phyloP scores from a whole-genome alignment of 192 early-diverging fungal species.

The Coemansia biformis region DNA sequence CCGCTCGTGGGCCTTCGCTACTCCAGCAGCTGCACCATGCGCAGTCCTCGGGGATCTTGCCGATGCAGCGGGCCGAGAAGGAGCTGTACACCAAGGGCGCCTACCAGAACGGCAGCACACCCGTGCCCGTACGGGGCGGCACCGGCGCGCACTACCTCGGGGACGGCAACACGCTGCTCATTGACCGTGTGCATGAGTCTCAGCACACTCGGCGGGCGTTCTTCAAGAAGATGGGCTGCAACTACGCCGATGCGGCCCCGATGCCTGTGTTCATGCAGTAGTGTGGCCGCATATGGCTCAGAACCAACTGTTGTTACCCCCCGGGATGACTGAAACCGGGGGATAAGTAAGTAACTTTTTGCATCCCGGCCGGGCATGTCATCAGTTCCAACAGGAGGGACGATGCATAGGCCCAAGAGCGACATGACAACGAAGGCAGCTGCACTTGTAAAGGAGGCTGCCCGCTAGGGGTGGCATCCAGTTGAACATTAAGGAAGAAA shows the following conservation, averaged over 20 bases:
- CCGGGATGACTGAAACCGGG: too few relatives aligned
- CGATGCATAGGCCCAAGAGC: too few relatives aligned
- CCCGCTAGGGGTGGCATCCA: too few relatives aligned
- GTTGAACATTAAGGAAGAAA: too few relatives aligned
- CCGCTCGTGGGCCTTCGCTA: constrained; percentile 28
- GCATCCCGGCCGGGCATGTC: too few relatives aligned
- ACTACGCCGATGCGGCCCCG: constrained; percentile 28
- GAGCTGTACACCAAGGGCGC: constrained; percentile 29
- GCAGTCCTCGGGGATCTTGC: constrained; percentile 23
- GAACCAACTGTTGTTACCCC: too few relatives aligned
- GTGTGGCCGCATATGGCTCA: too few relatives aligned
- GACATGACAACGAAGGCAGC: too few relatives aligned
- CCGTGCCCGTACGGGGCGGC: constrained; percentile 14
- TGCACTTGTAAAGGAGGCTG: too few relatives aligned
- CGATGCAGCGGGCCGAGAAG: constrained; percentile 22
- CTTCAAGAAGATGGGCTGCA: constrained; percentile 36
- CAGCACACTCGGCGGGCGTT: constrained; percentile 34
- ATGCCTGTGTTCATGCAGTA: constrained; percentile 25
- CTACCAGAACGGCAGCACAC: constrained; percentile 29
- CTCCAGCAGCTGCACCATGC: constrained; percentile 43
- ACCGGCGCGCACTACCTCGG: constrained; percentile 32
- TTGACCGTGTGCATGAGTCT: constrained; percentile 40
- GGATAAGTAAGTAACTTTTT: too few relatives aligned
- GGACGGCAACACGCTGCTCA: constrained; percentile 38
- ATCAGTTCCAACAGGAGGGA: too few relatives aligned